These are phyloP conservation scores for Rubia balearica DNA, from an alignment of 305 asterid species.

Conservation along the genomic window DNA sequence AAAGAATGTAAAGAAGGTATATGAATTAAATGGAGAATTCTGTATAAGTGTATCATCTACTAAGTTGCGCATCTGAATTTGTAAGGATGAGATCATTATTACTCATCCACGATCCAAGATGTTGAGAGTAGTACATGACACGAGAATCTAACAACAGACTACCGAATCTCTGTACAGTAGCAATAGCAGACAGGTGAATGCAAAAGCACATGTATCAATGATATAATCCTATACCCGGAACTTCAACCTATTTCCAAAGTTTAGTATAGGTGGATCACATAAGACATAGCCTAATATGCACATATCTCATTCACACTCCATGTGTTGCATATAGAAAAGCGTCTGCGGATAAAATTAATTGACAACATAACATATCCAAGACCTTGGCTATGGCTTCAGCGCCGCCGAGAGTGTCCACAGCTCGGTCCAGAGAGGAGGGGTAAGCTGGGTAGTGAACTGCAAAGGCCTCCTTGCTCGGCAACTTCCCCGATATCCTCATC, in stretches of 20 bases:
- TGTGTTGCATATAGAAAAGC: not conserved
- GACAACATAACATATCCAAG: not conserved
- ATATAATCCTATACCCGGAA: too few species aligned
- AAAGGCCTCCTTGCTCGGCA: conserved; percentile 47
- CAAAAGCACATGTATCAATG: too few species aligned
- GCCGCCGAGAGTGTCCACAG: conserved; percentile 90
- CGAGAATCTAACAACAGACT: too few species aligned
- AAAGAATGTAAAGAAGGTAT: not conserved
- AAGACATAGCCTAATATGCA: not conserved
- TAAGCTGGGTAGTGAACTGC: conserved; percentile 85
- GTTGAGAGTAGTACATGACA: not conserved
- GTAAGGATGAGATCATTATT: not conserved
- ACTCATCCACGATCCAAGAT: not conserved
- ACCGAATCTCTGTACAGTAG: not conserved
- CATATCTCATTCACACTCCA: not conserved
- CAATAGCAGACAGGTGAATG: not conserved
- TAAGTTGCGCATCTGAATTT: not conserved
- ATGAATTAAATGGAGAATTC: not conserved
- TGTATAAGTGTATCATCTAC: not conserved
- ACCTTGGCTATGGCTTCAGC: conserved; percentile 62
- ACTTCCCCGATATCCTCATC: conserved; percentile 48
- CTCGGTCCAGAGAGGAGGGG: conserved; percentile 73
- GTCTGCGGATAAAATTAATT: not conserved
- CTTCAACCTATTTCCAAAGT: not conserved
- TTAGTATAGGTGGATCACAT: not conserved